A percentile compares a stretch with the other conserved stretches of the same genome.
phyloP scores from a whole-genome alignment of 2,329 filamentous ascomycete species.

The Xylaria sp. region DNA sequence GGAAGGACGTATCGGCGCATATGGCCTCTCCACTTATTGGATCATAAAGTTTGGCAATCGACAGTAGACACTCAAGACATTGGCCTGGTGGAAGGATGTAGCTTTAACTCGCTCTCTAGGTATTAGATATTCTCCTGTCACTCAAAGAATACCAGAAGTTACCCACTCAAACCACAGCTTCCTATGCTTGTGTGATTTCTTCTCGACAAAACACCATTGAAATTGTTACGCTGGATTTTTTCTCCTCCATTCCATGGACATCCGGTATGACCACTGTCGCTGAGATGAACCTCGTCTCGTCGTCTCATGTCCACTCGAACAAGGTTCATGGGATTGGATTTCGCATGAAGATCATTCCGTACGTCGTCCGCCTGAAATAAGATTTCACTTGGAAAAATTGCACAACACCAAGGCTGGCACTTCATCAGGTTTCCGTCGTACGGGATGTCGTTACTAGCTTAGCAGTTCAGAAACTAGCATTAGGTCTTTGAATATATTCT shows the following conservation, averaged over 20 bases:
- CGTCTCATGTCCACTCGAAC: neutral
- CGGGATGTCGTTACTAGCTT: neutral
- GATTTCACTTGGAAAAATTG: neutral
- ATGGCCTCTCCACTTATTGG: slow-evolving; percentile 47
- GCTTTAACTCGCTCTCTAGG: slow-evolving; percentile 72
- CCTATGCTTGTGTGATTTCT: slow-evolving; percentile 16
- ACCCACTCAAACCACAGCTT: slow-evolving; percentile 36
- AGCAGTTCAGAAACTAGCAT: neutral
- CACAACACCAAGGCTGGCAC: neutral
- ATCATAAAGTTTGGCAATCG: slow-evolving; percentile 50
- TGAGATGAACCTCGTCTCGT: neutral
- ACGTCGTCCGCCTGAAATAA: neutral
- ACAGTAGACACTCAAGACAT: slow-evolving; percentile 46
- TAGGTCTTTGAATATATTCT: neutral
- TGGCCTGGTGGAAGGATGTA: slow-evolving; percentile 48
- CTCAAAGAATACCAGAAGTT: slow-evolving; percentile 55
- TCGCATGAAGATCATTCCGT: neutral
- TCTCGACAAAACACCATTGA: neutral
- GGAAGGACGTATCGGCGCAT: slow-evolving; percentile 39
- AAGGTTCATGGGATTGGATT: neutral
- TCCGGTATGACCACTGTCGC: neutral
- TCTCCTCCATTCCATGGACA: neutral
- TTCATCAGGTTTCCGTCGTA: neutral
- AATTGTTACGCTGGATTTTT: neutral
- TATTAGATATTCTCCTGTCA: slow-evolving; percentile 67